These are phyloP conservation scores for Alternaria panax DNA, from an alignment of 2,329 filamentous ascomycete genomes.

Conservation along the genomic window DNA sequence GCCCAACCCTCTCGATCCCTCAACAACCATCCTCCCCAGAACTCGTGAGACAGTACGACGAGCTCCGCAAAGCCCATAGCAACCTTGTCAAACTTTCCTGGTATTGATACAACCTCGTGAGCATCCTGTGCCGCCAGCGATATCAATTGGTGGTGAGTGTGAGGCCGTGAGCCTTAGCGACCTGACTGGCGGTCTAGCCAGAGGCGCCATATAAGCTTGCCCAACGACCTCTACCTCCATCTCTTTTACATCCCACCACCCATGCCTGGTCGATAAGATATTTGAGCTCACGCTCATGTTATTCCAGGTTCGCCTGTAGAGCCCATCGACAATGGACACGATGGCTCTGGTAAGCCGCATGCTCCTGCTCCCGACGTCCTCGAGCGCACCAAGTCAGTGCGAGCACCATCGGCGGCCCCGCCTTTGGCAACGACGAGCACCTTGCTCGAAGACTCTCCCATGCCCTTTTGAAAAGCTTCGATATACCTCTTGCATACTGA, in stretches of 20 bases:
- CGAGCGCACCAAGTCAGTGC: neutral
- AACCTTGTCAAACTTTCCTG: slow-evolving; percentile 15
- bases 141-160: slow-evolving; percentile 11
- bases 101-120: slow-evolving; percentile 6
- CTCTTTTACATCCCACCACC: slow-evolving; percentile 11
- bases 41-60: neutral
- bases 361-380: neutral
- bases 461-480: neutral
- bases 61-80: neutral
- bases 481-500: neutral
- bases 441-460: neutral
- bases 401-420: neutral
- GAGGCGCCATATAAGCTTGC: slow-evolving; percentile 10
- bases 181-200: slow-evolving; percentile 3
- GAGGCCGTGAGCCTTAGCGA: neutral
- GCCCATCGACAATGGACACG: neutral
- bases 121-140: neutral
- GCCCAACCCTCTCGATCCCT: neutral
- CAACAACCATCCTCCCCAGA: neutral
- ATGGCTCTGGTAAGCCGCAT: neutral
- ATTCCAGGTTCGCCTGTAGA: neutral
- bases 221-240: slow-evolving; percentile 8
- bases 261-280: neutral
- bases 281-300: neutral
- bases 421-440: slow-evolving; percentile 14